Conservation (phyloP, 2,329 filamentous ascomycete genomes). For the Mollisiaceae sp. region DNA sequence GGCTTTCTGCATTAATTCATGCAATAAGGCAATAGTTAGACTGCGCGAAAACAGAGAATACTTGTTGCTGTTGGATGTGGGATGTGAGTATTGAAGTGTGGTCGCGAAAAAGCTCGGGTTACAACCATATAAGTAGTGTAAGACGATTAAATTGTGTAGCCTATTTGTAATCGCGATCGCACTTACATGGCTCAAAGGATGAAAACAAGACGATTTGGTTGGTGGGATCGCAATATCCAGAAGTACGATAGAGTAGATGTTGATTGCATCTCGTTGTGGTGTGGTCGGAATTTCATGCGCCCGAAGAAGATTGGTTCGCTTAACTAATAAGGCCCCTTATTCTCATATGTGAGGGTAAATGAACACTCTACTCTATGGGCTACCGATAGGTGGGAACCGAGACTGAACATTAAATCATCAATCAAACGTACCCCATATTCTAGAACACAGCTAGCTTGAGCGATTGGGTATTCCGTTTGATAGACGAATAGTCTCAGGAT, state of each 20-base stretch:
- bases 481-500: no score
- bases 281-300: neutral
- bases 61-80: neutral
- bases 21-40: neutral
- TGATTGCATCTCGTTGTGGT: neutral
- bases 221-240: neutral
- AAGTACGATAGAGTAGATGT: neutral
- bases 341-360: no score
- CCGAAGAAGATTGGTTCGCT: neutral
- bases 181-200: neutral
- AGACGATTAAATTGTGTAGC: neutral
- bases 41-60: neutral
- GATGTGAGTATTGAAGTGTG: neutral
- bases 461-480: no score
- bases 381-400: no score
- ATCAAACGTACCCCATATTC: no score
- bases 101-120: neutral
- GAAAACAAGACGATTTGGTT: neutral
- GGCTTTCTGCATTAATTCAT: neutral
- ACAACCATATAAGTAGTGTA: neutral
- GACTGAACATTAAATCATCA: no score
- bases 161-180: neutral
- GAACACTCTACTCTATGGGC: no score
- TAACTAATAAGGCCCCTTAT: neutral
- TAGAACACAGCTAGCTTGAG: no score